phyloP scores from a whole-genome alignment of 306 rosid species.

The Crotalaria pallida region DNA sequence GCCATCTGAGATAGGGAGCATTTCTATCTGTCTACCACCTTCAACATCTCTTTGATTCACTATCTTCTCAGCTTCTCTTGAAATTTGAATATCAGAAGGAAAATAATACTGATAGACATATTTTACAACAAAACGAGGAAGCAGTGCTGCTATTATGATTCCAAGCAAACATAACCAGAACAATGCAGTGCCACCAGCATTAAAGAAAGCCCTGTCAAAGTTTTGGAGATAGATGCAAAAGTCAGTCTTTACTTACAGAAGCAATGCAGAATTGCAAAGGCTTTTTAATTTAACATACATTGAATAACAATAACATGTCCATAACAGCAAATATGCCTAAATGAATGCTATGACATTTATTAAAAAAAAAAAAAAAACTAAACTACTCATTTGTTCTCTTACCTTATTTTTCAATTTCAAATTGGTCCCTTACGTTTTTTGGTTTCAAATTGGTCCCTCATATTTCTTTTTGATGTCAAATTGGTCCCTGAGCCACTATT shows the following conservation, averaged over 20 bases:
- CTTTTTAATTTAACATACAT: not conserved
- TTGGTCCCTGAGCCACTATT: too few relatives aligned
- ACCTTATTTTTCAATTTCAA: too few relatives aligned
- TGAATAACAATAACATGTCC: not conserved
- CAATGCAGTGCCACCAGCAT: slow-evolving; percentile 29
- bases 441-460: too few relatives aligned
- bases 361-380: too few relatives aligned
- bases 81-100: slow-evolving; percentile 76
- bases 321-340: not conserved
- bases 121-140: slow-evolving; percentile 67
- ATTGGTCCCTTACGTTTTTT: too few relatives aligned
- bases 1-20: slow-evolving; percentile 46
- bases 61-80: slow-evolving; percentile 67
- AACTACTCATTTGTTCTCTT: too few relatives aligned
- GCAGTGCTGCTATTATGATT: slow-evolving; percentile 43
- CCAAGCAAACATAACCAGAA: slow-evolving; percentile 79
- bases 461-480: too few relatives aligned
- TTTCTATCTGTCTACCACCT: slow-evolving; percentile 63
- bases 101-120: slow-evolving; percentile 45
- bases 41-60: slow-evolving; percentile 34
- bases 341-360: not conserved
- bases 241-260: slow-evolving; percentile 15
- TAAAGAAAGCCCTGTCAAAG: slow-evolving; percentile 69
- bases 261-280: not conserved
- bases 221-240: slow-evolving; percentile 10